Base-by-base conservation (phyloP, 805 yeast species). In the Lipomyces kockii region DNA sequence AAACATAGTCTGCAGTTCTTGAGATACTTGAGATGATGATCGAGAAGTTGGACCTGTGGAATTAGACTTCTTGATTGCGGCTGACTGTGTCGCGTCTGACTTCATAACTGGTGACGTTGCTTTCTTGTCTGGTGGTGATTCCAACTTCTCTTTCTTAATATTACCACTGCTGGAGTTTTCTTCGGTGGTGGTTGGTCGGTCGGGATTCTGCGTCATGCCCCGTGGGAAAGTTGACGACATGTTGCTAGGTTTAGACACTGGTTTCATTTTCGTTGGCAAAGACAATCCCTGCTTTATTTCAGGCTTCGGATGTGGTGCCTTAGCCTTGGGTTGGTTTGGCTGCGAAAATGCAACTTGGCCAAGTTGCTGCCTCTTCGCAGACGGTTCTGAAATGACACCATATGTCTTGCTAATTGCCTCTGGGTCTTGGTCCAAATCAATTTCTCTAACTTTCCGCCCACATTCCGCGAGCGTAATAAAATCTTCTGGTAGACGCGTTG, bases 381-480 rank as follows among this genome's bases (percentile, higher is more conserved):
- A 22, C 8, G 27, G 49, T 22, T 53, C 55, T 22, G 11, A 7
- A 12, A 55, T 27, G 14, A 17, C 61, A 8, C 63, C 71, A 54
- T 57, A 67, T 43, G 46, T 53, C 9, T 51, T 8, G 56, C 54
- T 53, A 32, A 65, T 37, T 17, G 17, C 25, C 5, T 60, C 57
- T 34, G 63, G 29, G 2, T 63, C 65, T n/a, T 46, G 52, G 27
- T 14, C 32, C 3, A 60, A 32, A 25, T 67, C 67, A 22, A 61
- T 34, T 3, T 64, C 65, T 27, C 64, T 63, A 4, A 62, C 70
- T 25, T 34, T n/a, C 14, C 65, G 63, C 25, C 58, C 63, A 25
- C 68, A 64, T n/a, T 68, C 68, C 27, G 66, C 52, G 11, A 68
- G 59, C 17, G 34, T 25, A 12, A 56, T 46, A 20, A 67, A 53